These are phyloP conservation scores for Amylocystis lapponica DNA, from an alignment of 768 basidiomycete species.

Conservation along the genomic window DNA sequence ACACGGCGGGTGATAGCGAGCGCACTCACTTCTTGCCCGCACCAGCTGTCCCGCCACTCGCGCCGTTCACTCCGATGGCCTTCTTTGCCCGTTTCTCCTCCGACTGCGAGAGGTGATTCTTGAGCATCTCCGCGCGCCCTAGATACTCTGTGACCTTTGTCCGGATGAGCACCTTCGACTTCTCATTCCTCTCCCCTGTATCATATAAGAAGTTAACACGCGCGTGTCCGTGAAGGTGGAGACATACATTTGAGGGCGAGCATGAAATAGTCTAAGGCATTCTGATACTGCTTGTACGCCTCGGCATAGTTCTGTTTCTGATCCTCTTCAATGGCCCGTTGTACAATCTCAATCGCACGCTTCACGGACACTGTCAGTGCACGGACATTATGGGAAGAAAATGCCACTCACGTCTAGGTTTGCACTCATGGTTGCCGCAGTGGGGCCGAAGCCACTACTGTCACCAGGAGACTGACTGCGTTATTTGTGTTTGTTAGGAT, in stretches of 20 bases:
- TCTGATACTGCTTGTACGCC: slow-evolving; percentile 92
- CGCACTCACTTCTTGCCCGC: slow-evolving; percentile 35
- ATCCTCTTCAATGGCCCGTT: slow-evolving; percentile 91
- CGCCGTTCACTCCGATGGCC: slow-evolving; percentile 46
- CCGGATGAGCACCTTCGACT: slow-evolving; percentile 79
- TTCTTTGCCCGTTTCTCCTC: slow-evolving; percentile 59
- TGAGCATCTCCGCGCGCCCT: slow-evolving; percentile 84
- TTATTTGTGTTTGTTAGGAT: slow-evolving; percentile 16
- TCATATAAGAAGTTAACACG: not conserved
- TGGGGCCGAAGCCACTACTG: slow-evolving; percentile 3
- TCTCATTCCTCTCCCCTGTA: slow-evolving; percentile 93
- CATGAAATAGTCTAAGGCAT: slow-evolving; percentile 97
- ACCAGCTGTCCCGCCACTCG: slow-evolving; percentile 30
- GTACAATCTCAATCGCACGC: slow-evolving; percentile 88
- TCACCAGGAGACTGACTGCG: not conserved
- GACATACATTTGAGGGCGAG: slow-evolving; percentile 86
- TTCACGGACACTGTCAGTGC: slow-evolving; percentile 17
- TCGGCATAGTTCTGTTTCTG: slow-evolving; percentile 89
- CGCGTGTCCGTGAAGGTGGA: no score
- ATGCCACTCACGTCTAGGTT: slow-evolving; percentile 22
- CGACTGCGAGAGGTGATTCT: slow-evolving; percentile 65
- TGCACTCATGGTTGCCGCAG: slow-evolving; percentile 12
- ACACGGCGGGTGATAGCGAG: not conserved
- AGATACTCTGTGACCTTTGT: slow-evolving; percentile 90
- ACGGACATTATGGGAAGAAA: not conserved